A percentile compares a stretch with the other conserved stretches of the same genome.
These are phyloP conservation scores for Aspergillus clavatus DNA, from an alignment of 2,329 filamentous ascomycete genomes.

Conservation along the genomic window DNA sequence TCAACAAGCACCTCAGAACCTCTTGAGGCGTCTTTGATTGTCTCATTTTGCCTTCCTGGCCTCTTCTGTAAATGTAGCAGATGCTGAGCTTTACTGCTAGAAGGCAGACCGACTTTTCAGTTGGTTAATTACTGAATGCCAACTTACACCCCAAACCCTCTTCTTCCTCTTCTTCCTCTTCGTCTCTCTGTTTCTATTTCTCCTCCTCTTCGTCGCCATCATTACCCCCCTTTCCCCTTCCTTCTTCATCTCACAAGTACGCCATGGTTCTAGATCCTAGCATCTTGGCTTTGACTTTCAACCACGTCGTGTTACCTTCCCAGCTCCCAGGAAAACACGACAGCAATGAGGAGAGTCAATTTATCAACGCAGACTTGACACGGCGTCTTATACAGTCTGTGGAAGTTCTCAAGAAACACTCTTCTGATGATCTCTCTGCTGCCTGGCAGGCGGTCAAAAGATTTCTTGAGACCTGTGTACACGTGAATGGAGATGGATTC, in stretches of 20 bases:
- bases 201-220: no score
- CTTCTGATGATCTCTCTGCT: conserved; percentile 6
- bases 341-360: conserved; percentile 20
- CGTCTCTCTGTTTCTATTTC: no score
- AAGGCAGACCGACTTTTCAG: no score
- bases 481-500: neutral
- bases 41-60: no score
- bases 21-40: no score
- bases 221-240: neutral
- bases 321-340: conserved; percentile 35
- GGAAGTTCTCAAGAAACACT: conserved; percentile 14
- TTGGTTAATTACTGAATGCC: no score
- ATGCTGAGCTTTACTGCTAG: no score
- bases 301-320: conserved; percentile 38
- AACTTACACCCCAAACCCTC: no score
- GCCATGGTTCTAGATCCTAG: conserved; percentile 1
- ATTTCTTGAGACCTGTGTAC: neutral
- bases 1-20: no score
- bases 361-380: conserved; percentile 23
- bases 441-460: conserved; percentile 10
- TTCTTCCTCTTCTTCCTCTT: no score
- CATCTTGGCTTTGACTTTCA: conserved; percentile 19
- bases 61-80: no score
- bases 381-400: conserved; percentile 25
- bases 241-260: neutral